A percentile compares a stretch with the other conserved stretches of the same genome.
These are phyloP conservation scores for Hyphopichia wangnamkhiaoensis DNA, from an alignment of 1,139 yeast species.

Conservation along the genomic window DNA sequence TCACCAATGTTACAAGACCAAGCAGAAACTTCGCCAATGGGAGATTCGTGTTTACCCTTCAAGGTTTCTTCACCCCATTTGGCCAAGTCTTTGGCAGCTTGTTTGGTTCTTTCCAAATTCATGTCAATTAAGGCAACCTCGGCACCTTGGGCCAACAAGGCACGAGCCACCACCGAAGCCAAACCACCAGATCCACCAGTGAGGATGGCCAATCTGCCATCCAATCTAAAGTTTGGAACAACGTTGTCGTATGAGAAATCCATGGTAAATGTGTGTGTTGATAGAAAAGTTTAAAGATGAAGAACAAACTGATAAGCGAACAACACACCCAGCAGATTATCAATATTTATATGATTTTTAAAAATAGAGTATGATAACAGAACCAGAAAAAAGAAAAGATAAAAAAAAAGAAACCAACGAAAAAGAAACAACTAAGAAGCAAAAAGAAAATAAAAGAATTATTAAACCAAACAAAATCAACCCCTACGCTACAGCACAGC, in stretches of 20 bases:
- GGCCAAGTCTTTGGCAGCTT: conserved; percentile 59
- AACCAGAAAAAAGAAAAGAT: not conserved
- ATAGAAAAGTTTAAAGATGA: not conserved
- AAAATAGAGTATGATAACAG: not conserved
- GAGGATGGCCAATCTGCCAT: conserved; percentile 69
- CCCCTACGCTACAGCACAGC: too few species aligned
- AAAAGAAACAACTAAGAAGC: not conserved
- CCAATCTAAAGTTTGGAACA: conserved; percentile 61
- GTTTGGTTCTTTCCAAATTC: conserved; percentile 58
- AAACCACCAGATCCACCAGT: conserved; percentile 88
- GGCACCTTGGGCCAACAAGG: conserved; percentile 69
- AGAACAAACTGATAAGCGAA: not conserved
- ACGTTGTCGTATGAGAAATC: conserved; percentile 44
- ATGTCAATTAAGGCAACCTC: conserved; percentile 76
- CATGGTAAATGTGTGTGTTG: conserved; percentile 13
- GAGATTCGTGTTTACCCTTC: conserved; percentile 39
- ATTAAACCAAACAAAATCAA: too few species aligned
- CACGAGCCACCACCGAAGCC: conserved; percentile 67
- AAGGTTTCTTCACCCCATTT: conserved; percentile 54
- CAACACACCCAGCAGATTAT: not conserved
- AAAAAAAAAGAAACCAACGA: not conserved
- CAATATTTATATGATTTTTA: not conserved
- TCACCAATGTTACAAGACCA: conserved; percentile 81
- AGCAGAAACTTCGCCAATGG: conserved; percentile 56
- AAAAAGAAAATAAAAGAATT: not conserved